Base-by-base conservation (phyloP, 176 grass and related monocot genomes). In the Zizania latifolia region DNA sequence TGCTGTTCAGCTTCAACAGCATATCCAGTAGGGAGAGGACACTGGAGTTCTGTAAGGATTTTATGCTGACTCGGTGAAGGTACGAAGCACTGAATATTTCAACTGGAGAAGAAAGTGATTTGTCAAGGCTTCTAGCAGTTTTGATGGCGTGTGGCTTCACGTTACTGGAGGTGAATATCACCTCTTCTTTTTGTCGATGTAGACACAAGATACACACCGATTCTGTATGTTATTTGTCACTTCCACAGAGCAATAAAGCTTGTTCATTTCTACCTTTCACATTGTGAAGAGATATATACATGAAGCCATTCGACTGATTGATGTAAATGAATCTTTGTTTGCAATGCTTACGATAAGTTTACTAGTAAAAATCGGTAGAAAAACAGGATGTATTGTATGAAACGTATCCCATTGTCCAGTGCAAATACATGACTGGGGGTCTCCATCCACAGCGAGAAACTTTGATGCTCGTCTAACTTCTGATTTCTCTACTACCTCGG, bases 221-320 rank as follows among this genome's bases (percentile, higher is more conserved):
- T 41, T 33, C 6, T 72, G 19, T 73, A 72, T 78, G 48, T 65
- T 48, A 28, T 75, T 69, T 70, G 26, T 70, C 59, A 40, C 48
- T 63, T 88, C 44, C 55, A 88, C 34, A 69, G 75, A 74, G 46
- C 37, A 84, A 88, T 84, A 84, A 84, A 84, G 41, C 24, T n/a
- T 57, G 46, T 72, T 48, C 36, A 13, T n/a, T 72, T 54, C 3
- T 8, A 7, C 17, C n/a, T n/a, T n/a, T n/a, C n/a, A n/a, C 5
- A 8, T 31, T 57, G 38, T 58, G 44, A 48, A 48, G 44, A n/a
- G n/a, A n/a, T n/a, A n/a, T n/a, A n/a, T n/a, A n/a, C n/a, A n/a
- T n/a, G n/a, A n/a, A n/a, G n/a, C n/a, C n/a, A n/a, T n/a, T n/a
- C n/a, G n/a, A n/a, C n/a, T n/a, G n/a, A n/a, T n/a, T n/a, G 63